These are phyloP conservation scores for Rosa multiflora DNA, from an alignment of 306 rosid genomes.

Conservation along the genomic window DNA sequence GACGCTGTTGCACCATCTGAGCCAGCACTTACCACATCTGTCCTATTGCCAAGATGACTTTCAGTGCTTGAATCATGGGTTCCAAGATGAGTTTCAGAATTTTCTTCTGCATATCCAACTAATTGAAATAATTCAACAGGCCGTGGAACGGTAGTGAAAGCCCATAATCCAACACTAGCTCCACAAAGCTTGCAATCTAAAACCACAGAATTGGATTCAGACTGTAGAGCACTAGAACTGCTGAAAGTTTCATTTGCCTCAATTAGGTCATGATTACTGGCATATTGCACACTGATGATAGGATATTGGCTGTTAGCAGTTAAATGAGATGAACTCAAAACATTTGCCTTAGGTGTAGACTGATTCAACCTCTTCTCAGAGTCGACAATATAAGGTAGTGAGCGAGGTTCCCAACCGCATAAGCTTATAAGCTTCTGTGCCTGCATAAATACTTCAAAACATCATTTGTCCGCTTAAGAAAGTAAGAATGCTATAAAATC, in stretches of 20 bases:
- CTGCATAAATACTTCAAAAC: conserved; percentile 44
- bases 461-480: conserved; percentile 9
- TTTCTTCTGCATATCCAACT: conserved; percentile 62
- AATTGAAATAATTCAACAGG: conserved; percentile 73
- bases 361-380: conserved; percentile 47
- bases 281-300: conserved; percentile 32
- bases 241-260: conserved; percentile 38
- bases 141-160: conserved; percentile 56
- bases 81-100: conserved; percentile 38
- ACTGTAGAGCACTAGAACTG: conserved; percentile 40
- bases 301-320: conserved; percentile 33
- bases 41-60: conserved; percentile 37
- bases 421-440: conserved; percentile 79
- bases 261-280: conserved; percentile 29
- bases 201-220: conserved; percentile 71
- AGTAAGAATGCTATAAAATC: conserved; percentile 11
- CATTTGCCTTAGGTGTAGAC: conserved; percentile 35
- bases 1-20: conserved; percentile 43
- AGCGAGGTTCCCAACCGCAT: conserved; percentile 90
- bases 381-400: conserved; percentile 68
- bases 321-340: conserved; percentile 24
- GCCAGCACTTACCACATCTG: conserved; percentile 25
- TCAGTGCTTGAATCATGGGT: conserved; percentile 29
- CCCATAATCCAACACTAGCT: conserved; percentile 93
- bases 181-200: conserved; percentile 91